Base-by-base conservation (phyloP, 2,329 filamentous ascomycete genomes). In the Aspergillus candidus region DNA sequence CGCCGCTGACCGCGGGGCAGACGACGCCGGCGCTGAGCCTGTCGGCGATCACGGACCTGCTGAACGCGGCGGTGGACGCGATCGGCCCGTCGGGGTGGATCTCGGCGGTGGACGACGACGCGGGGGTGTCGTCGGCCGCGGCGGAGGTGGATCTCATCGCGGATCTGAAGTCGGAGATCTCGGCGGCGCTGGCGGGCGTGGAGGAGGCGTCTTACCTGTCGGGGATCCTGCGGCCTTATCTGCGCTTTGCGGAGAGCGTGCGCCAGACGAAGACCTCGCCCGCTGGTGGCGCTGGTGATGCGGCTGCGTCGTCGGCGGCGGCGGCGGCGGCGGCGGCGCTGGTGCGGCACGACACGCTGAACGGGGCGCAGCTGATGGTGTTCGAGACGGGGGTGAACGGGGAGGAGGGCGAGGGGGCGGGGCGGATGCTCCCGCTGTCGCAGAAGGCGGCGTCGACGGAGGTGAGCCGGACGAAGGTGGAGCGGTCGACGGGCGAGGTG, bases 401-500 rank as follows among this genome's bases (percentile, higher is more conserved):
- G n/a, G 60, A 63, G 38, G 59, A 61, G 35, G 59, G 56, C 22
- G 64, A 68, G 35, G 57, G 53, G 3, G 55, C 57, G 38, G 62
- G 62, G 15, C 67, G 66, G 52, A 67, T 84, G 56, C 70, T 94
- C 41, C 88, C 88, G 7, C 68, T 94, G 1, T 88, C 88, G 6
- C 72, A 89, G 50, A 87, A 84, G 67, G 73, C 75, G 3, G 74
- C 76, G 54, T 34, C 68, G 59, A 56, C 59, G 32, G 63, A 65
- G 12, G 60, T 72, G 11, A 65, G 67, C 12, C 69, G 69, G 46
- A 67, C 66, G 14, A 76, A 75, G 53, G 61, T 75, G 30, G 63
- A 68, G 43, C 87, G 76, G 70, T 86, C 53, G 72, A 82, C 54
- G 73, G 87, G 88, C 13, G 84, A 88, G 70, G 72, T 88, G 33